Evolutionary conservation across 202 grass and related monocot species (phyloP), one percentile per base, ranked within the genome.

Genomic region (Eragrostis tef): DNA sequence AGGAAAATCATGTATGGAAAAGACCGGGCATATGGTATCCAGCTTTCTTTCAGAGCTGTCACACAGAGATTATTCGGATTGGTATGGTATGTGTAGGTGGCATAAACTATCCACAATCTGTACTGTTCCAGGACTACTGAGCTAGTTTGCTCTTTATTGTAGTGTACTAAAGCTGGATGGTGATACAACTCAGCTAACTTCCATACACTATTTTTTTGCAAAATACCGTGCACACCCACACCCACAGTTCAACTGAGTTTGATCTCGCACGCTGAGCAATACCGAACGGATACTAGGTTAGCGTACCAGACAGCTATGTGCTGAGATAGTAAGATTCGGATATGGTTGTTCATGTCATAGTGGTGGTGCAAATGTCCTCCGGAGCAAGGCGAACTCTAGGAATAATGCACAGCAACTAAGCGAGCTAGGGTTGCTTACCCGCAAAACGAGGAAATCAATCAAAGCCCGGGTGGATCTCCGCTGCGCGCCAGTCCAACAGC

Each of bases 381-480:
- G 0, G 16, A 69, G 67, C 13, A n/a, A 44, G 11, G 45, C 48
- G 20, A 43, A 4, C 62, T 25, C 4, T 0, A 39, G 21, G 27
- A 49, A 20, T 10, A 79, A 53, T 17, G 12, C 15, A 22, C n/a
- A 24, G 31, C 29, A 57, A 24, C 72, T 14, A 15, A 42, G n/a
- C 20, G 19, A 69, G 49, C 0, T 13, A 8, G 21, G 64, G 36
- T 69, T 67, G 43, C 64, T 66, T 54, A 80, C 77, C 64, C 56
- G 31, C 34, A 19, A 39, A 16, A 15, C 77, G n/a, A 66, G 52
- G 29, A 4, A 41, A 53, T 17, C 29, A 54, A 21, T 25, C 48
- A 12, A 5, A 54, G 77, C 48, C 34, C 49, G 20, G 71, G 3
- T 6, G 71, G 77, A 80, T 80, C 77, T 80, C 77, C 77, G 48